These are phyloP conservation scores for Cyclotella choctawhatcheeana DNA, from an alignment of 108 stramenopile genomes.

Conservation along the genomic window DNA sequence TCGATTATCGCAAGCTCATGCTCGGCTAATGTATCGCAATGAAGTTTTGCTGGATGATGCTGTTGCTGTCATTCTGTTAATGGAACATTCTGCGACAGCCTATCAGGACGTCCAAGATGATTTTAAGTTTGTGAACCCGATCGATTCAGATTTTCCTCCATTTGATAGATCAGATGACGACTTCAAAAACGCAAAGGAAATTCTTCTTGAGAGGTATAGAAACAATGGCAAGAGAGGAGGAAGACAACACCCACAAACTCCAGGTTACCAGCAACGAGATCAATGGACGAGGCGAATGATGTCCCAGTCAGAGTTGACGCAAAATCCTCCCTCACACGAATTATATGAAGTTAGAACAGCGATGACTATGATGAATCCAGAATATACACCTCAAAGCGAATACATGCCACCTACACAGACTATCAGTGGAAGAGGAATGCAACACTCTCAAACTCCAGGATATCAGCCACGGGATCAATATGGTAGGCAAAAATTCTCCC, in stretches of 20 bases:
- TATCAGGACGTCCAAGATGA: constrained; percentile 21
- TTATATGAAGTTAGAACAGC: no score
- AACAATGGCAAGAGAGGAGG: neutral
- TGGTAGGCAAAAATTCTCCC: constrained; percentile 8
- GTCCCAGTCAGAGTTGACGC: no score
- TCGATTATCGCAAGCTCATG: constrained; percentile 95
- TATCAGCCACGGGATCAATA: constrained; percentile 8
- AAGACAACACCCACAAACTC: neutral
- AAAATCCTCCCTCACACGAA: no score
- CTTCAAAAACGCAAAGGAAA: no score
- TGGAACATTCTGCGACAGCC: constrained; percentile 75
- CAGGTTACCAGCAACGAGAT: no score
- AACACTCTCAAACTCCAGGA: neutral
- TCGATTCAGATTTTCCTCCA: constrained; percentile 41
- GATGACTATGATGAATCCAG: no score
- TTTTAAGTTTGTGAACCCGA: constrained; percentile 40
- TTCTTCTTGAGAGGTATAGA: constrained; percentile 37
- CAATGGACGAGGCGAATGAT: no score
- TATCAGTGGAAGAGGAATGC: neutral
- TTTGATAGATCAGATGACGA: constrained; percentile 35
- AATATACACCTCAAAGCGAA: no score
- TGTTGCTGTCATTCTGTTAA: constrained; percentile 81
- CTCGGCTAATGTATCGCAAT: constrained; percentile 91
- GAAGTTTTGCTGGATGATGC: constrained; percentile 78
- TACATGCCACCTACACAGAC: neutral